Conservation (phyloP, 305 asterid genomes). For the Withania somnifera region DNA sequence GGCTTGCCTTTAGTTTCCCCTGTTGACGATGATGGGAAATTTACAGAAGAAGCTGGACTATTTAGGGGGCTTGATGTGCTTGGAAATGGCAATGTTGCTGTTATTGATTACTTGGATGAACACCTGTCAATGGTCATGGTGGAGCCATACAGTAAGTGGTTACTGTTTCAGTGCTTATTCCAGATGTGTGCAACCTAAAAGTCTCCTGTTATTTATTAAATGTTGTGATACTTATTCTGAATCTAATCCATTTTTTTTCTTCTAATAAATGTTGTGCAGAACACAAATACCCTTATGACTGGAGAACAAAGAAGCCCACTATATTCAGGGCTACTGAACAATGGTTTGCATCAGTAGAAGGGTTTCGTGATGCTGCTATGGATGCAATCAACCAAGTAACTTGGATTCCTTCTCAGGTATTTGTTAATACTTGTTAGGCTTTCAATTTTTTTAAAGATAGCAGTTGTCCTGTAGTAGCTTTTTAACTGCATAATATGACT, state of each 20-base stretch:
- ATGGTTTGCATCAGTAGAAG: constrained; percentile 99
- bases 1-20: constrained; percentile 80
- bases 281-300: constrained; percentile 98
- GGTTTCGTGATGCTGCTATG: constrained; percentile 85
- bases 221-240: neutral
- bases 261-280: constrained; percentile 31
- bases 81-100: constrained; percentile 76
- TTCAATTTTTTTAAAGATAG: neutral
- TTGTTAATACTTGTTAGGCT: neutral
- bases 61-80: constrained; percentile 85
- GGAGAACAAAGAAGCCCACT: constrained; percentile 98
- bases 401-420: constrained; percentile 90
- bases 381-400: constrained; percentile 69
- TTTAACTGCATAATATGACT: constrained; percentile 6
- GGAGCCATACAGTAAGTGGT: constrained; percentile 89
- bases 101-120: constrained; percentile 66
- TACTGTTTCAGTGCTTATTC: constrained; percentile 1
- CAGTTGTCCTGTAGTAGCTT: neutral
- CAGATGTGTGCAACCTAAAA: neutral
- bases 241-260: neutral
- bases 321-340: constrained; percentile 98
- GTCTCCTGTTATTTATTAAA: neutral
- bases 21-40: constrained; percentile 82
- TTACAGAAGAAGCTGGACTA: constrained; percentile 89
- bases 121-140: constrained; percentile 70